These are phyloP conservation scores for Wickerhamomyces sp. DNA, from an alignment of 1,139 yeast species.

Conservation along the genomic window DNA sequence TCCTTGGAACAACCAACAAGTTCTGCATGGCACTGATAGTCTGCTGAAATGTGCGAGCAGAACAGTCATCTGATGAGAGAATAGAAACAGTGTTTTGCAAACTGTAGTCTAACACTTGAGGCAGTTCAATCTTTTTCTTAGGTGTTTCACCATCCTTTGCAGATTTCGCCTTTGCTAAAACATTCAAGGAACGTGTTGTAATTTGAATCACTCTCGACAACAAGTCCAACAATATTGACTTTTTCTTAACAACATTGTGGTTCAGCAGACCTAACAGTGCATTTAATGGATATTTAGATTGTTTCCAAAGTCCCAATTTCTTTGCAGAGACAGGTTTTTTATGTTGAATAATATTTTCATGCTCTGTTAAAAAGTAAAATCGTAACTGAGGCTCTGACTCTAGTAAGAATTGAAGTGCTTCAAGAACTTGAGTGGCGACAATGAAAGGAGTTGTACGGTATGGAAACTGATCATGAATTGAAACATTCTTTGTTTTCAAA, in stretches of 20 bases:
- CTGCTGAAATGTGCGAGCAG: slow-evolving; percentile 81
- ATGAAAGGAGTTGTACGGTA: slow-evolving; percentile 61
- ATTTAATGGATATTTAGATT: slow-evolving; percentile 68
- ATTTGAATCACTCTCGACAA: slow-evolving; percentile 72
- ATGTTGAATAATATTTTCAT: slow-evolving; percentile 54
- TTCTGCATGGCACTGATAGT: slow-evolving; percentile 82
- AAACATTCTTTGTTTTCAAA: slow-evolving; percentile 7
- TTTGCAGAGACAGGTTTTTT: slow-evolving; percentile 35
- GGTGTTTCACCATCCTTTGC: slow-evolving; percentile 12
- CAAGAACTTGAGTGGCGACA: slow-evolving; percentile 76
- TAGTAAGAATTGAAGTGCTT: slow-evolving; percentile 66
- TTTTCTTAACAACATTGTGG: slow-evolving; percentile 60
- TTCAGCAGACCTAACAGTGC: slow-evolving; percentile 59
- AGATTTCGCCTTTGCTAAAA: slow-evolving; percentile 36
- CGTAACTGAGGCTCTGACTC: slow-evolving; percentile 68
- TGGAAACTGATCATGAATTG: slow-evolving; percentile 39
- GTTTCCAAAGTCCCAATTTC: slow-evolving; percentile 37
- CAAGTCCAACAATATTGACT: slow-evolving; percentile 70
- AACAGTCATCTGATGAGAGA: slow-evolving; percentile 81
- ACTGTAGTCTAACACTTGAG: slow-evolving; percentile 61
- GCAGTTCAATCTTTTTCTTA: slow-evolving; percentile 46
- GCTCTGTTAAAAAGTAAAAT: slow-evolving; percentile 76
- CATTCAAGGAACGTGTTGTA: slow-evolving; percentile 67
- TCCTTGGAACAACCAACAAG: slow-evolving; percentile 56
- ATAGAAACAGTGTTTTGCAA: slow-evolving; percentile 63